These are phyloP conservation scores for Aspergillus clavatus DNA, from an alignment of 2,329 filamentous ascomycete species.

Conservation along the genomic window DNA sequence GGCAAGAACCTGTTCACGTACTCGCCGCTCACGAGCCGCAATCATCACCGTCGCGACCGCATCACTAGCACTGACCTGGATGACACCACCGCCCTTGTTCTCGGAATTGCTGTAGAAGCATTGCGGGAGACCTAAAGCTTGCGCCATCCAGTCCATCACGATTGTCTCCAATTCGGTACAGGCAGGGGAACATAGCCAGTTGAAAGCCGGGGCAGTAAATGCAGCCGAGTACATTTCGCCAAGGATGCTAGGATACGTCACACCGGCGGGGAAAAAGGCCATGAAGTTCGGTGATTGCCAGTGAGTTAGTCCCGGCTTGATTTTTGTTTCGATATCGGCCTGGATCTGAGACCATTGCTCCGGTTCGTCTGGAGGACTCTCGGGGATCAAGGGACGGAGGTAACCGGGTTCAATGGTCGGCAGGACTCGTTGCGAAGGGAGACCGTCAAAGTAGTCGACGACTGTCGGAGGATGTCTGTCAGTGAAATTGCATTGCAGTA, in stretches of 20 bases:
- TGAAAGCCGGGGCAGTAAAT: constrained; percentile 88
- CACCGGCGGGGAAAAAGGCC: constrained; percentile 85
- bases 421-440: constrained; percentile 66
- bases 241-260: constrained; percentile 76
- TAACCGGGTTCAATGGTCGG: constrained; percentile 81
- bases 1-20: constrained; percentile 55
- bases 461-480: constrained; percentile 48
- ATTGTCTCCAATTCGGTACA: constrained; percentile 92
- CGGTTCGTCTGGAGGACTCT: constrained; percentile 62
- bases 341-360: constrained; percentile 71
- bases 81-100: constrained; percentile 73
- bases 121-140: constrained; percentile 66
- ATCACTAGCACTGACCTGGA: constrained; percentile 86
- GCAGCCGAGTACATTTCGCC: constrained; percentile 89
- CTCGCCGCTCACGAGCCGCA: constrained; percentile 75
- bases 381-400: constrained; percentile 71
- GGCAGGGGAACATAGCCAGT: constrained; percentile 91
- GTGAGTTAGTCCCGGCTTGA: constrained; percentile 88
- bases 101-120: constrained; percentile 68
- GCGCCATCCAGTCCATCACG: constrained; percentile 85
- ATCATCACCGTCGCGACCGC: constrained; percentile 82
- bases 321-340: constrained; percentile 75
- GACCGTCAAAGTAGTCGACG: constrained; percentile 73
- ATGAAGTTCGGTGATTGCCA: constrained; percentile 95
- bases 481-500: constrained; percentile 4